Base-by-base conservation (phyloP, 2,329 filamentous ascomycete genomes). In the Cadophora sp. region DNA sequence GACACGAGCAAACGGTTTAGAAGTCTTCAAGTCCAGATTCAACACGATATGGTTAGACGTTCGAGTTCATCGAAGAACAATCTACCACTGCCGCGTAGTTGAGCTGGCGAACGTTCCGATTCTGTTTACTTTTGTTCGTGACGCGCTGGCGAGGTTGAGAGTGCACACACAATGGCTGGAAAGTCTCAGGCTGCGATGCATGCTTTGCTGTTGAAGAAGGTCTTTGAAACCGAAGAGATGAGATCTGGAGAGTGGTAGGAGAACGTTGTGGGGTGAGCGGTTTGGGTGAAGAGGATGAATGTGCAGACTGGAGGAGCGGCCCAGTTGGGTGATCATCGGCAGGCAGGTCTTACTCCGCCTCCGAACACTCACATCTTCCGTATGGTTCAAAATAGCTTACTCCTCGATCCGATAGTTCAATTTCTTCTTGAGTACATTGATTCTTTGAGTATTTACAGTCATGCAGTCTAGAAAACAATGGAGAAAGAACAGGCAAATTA, bases 121-220 rank as follows among this genome's bases (percentile, higher is more conserved):
- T 0, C 68, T 84, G n/a, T 69, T 84, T 1, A 74, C 82, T 2
- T 69, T 84, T 1, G 75, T 82, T 2, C 71, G 72, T 1, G 82
- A 84, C 70, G 80, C 82, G 1, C 68, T 83, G 1, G 80, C 81
- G 0, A 79, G 79, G 0, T 83, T 84, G 63, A 71, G 82, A 3
- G n/a, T n/a, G 81, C 82, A 1, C 82, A 84, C 70, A 81, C 81
- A 1, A 81, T 80, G 4, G 78, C 79, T 1, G 81, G 80, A 26
- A 83, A 81, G 1, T 79, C 77, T 7, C 82, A 84, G 71, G 77
- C 78, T 16, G 78, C 78, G 0, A 73, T 72, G 50, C 67, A 79
- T 69, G 73, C 73, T 3, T 29, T 74, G 26, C 16, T 71, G 29
- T 14, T 74, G 12, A 65, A 69, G 43, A 59, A 66, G 5, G 43